phyloP scores from a whole-genome alignment of 768 basidiomycete species.

The Collybia mongolica region DNA sequence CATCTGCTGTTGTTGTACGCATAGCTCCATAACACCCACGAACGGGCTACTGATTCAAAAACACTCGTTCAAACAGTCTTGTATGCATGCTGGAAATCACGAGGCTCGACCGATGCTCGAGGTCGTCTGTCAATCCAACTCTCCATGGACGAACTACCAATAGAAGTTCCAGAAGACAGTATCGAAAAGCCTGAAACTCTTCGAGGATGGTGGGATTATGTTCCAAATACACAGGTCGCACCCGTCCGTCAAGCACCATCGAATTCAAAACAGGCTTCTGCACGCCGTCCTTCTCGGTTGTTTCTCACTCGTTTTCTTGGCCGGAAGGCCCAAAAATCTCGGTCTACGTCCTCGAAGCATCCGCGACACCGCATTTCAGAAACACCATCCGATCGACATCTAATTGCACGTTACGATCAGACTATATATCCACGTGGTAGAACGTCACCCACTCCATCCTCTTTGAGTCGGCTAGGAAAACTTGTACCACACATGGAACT shows the following conservation, averaged over 20 bases:
- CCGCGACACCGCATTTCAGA: background rate
- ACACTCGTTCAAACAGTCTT: constrained; percentile 36
- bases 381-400: background rate
- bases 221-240: constrained; percentile 25
- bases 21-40: constrained; percentile 19
- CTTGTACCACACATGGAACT: constrained; percentile 52
- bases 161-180: constrained; percentile 25
- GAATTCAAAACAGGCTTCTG: background rate
- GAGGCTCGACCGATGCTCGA: constrained; percentile 45
- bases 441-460: constrained; percentile 26
- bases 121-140: constrained; percentile 55
- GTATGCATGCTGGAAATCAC: constrained; percentile 55
- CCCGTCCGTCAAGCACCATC: constrained; percentile 1
- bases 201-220: constrained; percentile 59
- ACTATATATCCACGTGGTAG: constrained; percentile 7
- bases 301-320: constrained; percentile 1
- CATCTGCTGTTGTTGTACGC: constrained; percentile 55
- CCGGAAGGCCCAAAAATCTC: background rate
- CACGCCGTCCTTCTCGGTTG: background rate
- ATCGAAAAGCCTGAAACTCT: constrained; percentile 22
- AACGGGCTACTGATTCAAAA: constrained; percentile 1
- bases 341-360: background rate
- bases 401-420: background rate
- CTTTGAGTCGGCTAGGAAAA: constrained; percentile 42
- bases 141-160: constrained; percentile 39